These are phyloP conservation scores for Piper betle DNA, from an alignment of 164 flowering plant genomes.

Conservation along the genomic window DNA sequence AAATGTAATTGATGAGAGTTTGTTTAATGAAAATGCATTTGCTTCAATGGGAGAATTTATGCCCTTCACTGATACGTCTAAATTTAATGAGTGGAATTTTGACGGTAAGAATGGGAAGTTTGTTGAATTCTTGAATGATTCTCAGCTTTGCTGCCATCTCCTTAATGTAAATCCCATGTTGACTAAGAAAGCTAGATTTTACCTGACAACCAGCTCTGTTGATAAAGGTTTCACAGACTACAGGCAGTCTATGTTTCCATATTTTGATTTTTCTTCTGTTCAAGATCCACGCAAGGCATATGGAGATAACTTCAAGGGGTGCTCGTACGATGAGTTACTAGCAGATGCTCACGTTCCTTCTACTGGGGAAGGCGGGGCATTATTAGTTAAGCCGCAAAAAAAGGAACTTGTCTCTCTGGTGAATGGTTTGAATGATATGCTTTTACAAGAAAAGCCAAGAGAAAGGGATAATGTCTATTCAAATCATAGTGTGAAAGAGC, in stretches of 20 bases:
- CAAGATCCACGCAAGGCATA: conserved; percentile 33
- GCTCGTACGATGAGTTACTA: not conserved
- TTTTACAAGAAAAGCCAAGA: not conserved
- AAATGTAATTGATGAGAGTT: not conserved
- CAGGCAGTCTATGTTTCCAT: conserved; percentile 18
- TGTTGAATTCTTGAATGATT: conserved; percentile 7
- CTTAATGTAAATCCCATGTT: conserved; percentile 58
- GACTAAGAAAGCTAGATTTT: conserved; percentile 20
- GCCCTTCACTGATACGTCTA: conserved; percentile 8
- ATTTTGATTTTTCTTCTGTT: conserved; percentile 60
- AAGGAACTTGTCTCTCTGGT: conserved; percentile 7
- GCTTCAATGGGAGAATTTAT: conserved; percentile 8
- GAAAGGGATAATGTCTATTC: not conserved
- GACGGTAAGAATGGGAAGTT: conserved; percentile 7
- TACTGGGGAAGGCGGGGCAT: not conserved
- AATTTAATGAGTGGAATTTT: not conserved
- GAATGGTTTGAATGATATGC: conserved; percentile 8
- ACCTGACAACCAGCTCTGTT: conserved; percentile 12
- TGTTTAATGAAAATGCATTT: conserved; percentile 4
- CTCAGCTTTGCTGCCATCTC: conserved; percentile 18
- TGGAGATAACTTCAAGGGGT: conserved; percentile 14
- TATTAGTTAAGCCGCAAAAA: not conserved
- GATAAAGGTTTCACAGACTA: conserved; percentile 10
- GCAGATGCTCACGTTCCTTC: not conserved
- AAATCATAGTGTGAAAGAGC: not conserved